A percentile compares a stretch with the other conserved stretches of the same genome.
Evolutionary conservation across 352 stramenopile genomes (phyloP).

Genomic region (Pythium biforme): DNA sequence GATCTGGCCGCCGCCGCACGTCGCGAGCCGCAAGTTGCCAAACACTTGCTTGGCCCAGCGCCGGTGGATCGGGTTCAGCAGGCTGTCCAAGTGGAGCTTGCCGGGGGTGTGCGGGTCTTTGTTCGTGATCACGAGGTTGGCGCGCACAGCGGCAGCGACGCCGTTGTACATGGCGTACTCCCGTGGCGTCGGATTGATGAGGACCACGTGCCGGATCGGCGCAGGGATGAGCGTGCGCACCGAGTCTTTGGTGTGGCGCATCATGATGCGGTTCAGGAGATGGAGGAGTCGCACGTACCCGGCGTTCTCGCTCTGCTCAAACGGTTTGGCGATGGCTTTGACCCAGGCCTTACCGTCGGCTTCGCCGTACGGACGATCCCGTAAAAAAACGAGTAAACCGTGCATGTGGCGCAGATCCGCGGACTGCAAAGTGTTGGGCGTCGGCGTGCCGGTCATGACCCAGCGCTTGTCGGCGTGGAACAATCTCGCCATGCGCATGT

Average conservation of each 20-base stretch:
- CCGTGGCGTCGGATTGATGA: constrained; percentile 61
- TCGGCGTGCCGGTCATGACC: constrained; percentile 98
- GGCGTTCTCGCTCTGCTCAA: constrained; percentile 55
- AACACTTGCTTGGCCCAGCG: constrained; percentile 52
- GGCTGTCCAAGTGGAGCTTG: constrained; percentile 57
- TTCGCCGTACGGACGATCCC: constrained; percentile 84
- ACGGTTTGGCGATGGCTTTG: constrained; percentile 72
- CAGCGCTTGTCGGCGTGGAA: constrained; percentile 87
- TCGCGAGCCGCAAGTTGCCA: constrained; percentile 43
- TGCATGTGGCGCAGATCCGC: constrained; percentile 89
- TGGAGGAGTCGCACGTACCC: constrained; percentile 76
- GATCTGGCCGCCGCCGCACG: constrained; percentile 50
- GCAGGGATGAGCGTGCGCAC: constrained; percentile 61
- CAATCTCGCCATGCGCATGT: constrained; percentile 82
- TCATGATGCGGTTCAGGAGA: constrained; percentile 91
- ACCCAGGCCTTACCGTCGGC: constrained; percentile 70
- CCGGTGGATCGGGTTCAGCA: constrained; percentile 74
- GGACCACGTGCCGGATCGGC: constrained; percentile 30
- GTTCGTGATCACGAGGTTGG: constrained; percentile 77
- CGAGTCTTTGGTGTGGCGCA: constrained; percentile 93
- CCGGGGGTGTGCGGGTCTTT: constrained; percentile 67
- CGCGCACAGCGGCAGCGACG: constrained; percentile 55
- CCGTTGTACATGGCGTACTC: constrained; percentile 78
- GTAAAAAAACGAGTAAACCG: constrained; percentile 89
- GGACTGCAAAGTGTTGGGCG: constrained; percentile 85